These are phyloP conservation scores for Calocybe gambosa DNA, from an alignment of 1,284 basidiomycete species.

Conservation along the genomic window DNA sequence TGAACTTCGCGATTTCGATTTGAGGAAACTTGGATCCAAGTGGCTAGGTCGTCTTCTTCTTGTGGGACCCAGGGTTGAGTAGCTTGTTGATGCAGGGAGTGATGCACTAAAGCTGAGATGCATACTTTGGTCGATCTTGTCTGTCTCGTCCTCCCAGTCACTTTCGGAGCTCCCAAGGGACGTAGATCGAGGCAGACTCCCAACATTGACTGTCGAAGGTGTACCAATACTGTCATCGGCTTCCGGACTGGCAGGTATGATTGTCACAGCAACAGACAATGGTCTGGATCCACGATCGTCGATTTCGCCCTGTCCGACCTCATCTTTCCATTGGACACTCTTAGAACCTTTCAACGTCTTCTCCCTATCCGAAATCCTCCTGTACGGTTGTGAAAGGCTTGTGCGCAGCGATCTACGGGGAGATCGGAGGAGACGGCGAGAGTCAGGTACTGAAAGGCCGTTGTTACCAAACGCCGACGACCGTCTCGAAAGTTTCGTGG, in stretches of 20 bases:
- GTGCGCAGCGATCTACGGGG: constrained; percentile 68
- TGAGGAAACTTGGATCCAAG: constrained; percentile 65
- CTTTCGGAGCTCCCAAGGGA: constrained; percentile 64
- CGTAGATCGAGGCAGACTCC: constrained; percentile 24
- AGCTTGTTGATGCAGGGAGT: constrained; percentile 25
- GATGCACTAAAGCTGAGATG: constrained; percentile 42
- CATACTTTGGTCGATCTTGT: constrained; percentile 71
- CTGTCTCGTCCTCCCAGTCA: constrained; percentile 85
- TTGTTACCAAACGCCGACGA: constrained; percentile 45
- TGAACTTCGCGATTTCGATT: constrained; percentile 40
- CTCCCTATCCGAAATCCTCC: constrained; percentile 55
- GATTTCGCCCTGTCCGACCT: constrained; percentile 77
- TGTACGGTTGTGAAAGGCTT: constrained; percentile 58
- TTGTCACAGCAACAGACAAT: constrained; percentile 29
- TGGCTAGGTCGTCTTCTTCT: constrained; percentile 56
- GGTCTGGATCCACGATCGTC: constrained; percentile 56
- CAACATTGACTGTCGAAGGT: constrained; percentile 22
- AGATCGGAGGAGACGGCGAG: constrained; percentile 44
- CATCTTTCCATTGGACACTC: constrained; percentile 86
- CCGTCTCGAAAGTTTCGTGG: constrained; percentile 36
- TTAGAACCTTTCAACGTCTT: constrained; percentile 59
- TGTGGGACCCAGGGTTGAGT: constrained; percentile 22
- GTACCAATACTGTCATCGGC: constrained; percentile 17
- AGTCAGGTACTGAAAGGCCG: constrained; percentile 25
- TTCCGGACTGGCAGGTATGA: constrained; percentile 39